phyloP scores from a whole-genome alignment of 116 monocot species.

The Dioscorea cayenensis region DNA sequence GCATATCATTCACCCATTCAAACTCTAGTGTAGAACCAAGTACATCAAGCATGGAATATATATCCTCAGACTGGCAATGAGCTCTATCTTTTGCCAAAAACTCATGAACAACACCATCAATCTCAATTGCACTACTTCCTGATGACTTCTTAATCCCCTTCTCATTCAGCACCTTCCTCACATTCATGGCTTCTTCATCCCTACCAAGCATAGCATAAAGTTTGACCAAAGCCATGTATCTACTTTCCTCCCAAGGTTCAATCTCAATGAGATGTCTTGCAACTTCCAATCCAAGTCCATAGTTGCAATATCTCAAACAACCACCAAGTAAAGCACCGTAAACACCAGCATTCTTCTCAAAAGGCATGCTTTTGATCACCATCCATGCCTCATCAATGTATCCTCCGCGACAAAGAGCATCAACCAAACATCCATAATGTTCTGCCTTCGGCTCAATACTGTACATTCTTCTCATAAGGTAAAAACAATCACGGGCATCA shows the following conservation, averaged over 20 bases:
- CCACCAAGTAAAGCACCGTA: slow-evolving; percentile 47
- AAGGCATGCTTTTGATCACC: slow-evolving; percentile 31
- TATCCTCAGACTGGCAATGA: slow-evolving; percentile 10
- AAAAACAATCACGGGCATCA: slow-evolving; percentile 25
- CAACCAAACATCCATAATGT: slow-evolving; percentile 48
- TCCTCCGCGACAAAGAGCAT: slow-evolving; percentile 33
- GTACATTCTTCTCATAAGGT: slow-evolving; percentile 24
- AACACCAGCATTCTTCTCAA: slow-evolving; percentile 19
- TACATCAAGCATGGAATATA: slow-evolving; percentile 9
- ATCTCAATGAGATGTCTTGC: slow-evolving; percentile 28
- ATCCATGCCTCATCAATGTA: slow-evolving; percentile 33
- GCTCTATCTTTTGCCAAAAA: slow-evolving; percentile 36
- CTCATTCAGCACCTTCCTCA: slow-evolving; percentile 27
- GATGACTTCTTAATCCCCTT: slow-evolving; percentile 21
- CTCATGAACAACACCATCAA: slow-evolving; percentile 37
- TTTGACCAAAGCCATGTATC: slow-evolving; percentile 32
- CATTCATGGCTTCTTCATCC: slow-evolving; percentile 16
- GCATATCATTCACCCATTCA: too few relatives aligned
- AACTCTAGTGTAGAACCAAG: slow-evolving; percentile 7
- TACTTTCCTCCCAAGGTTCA: slow-evolving; percentile 27
- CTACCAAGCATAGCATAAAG: slow-evolving; percentile 26
- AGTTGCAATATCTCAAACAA: slow-evolving; percentile 23
- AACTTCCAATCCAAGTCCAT: slow-evolving; percentile 31
- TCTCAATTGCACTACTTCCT: slow-evolving; percentile 39
- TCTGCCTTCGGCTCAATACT: slow-evolving; percentile 21